Conservation (phyloP, 306 rosid genomes). For the Gastrolobium villosum region DNA sequence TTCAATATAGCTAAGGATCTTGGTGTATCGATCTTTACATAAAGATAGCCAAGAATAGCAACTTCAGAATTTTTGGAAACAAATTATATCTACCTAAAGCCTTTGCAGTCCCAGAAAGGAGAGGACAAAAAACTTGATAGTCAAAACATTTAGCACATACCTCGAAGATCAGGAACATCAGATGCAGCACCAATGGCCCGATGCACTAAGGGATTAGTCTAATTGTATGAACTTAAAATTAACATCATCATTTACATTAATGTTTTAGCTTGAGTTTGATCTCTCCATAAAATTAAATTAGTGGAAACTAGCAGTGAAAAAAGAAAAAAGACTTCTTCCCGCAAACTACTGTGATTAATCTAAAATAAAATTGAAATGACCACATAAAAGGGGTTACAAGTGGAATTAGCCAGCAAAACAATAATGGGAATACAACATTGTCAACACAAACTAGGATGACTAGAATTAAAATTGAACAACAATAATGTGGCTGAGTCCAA, state of each 20-base stretch:
- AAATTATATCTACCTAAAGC: background rate
- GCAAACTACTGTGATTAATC: background rate
- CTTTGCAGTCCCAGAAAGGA: constrained; percentile 19
- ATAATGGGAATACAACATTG: constrained; percentile 30
- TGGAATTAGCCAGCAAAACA: background rate
- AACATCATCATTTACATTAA: constrained; percentile 13
- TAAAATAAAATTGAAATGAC: constrained; percentile 2
- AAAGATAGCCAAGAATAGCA: constrained; percentile 41
- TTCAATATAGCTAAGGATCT: constrained; percentile 75
- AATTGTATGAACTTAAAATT: no score
- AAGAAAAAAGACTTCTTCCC: background rate
- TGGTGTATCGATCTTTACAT: constrained; percentile 71
- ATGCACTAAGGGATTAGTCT: constrained; percentile 78
- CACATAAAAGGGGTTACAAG: background rate
- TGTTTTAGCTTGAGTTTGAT: constrained; percentile 11
- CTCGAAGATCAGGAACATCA: constrained; percentile 82
- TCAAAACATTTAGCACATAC: constrained; percentile 53
- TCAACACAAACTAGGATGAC: constrained; percentile 38
- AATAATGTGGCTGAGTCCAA: constrained; percentile 54
- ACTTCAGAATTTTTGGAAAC: constrained; percentile 39
- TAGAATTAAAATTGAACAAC: no score
- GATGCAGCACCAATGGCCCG: constrained; percentile 81
- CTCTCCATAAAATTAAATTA: background rate
- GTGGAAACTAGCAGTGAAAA: background rate
- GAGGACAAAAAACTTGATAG: constrained; percentile 14